These are phyloP conservation scores for Colletotrichum sp. DNA, from an alignment of 2,329 filamentous ascomycete genomes.

Conservation along the genomic window DNA sequence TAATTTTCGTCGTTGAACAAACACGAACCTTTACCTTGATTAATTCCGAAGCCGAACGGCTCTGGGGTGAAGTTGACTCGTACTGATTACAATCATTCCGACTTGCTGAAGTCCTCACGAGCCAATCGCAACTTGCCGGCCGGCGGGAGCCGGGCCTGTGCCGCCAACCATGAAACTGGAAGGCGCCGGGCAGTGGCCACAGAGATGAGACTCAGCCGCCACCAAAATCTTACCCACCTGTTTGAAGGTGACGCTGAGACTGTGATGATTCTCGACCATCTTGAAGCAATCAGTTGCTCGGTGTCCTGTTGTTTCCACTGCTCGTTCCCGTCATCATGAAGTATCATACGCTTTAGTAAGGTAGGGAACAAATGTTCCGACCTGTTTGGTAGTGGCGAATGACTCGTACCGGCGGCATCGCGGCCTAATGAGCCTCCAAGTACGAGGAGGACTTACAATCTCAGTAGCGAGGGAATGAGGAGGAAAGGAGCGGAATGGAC, in stretches of 20 bases:
- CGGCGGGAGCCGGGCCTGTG: background rate
- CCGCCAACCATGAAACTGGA: background rate
- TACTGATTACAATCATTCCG: background rate
- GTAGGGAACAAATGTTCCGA: background rate
- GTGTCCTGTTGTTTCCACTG: too few species aligned
- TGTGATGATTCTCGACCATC: background rate
- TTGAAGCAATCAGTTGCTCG: background rate
- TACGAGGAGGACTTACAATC: accelerated
- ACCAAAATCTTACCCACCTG: background rate
- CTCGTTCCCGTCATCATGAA: background rate
- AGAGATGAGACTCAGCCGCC: background rate
- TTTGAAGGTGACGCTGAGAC: background rate
- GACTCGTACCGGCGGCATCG: background rate
- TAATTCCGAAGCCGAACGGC: background rate
- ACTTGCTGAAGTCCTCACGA: background rate
- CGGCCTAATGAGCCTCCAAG: background rate
- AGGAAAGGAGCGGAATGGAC: background rate
- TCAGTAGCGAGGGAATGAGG: background rate
- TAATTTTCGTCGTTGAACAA: background rate
- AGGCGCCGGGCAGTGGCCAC: background rate
- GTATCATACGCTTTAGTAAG: background rate
- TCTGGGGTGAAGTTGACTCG: background rate
- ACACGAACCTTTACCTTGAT: background rate
- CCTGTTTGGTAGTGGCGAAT: background rate
- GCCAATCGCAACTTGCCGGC: background rate